Conservation (phyloP, 805 yeast genomes). For the Ogataea pini region DNA sequence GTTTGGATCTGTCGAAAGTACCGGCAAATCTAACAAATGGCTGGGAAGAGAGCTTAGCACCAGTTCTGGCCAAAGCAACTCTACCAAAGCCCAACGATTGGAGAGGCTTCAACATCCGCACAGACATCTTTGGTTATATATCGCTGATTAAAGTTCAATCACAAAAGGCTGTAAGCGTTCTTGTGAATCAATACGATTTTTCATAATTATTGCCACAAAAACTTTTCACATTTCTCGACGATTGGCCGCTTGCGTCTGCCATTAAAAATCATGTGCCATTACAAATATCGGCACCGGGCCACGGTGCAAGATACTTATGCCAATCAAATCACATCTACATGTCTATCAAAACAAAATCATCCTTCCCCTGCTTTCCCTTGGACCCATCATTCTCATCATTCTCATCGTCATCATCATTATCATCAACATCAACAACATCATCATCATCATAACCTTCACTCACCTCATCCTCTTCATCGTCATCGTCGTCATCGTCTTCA, state of each 20-base stretch:
- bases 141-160: background rate
- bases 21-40: conserved; percentile 50
- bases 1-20: conserved; percentile 91
- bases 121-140: conserved; percentile 28
- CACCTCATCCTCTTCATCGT: conserved; percentile 5
- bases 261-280: background rate
- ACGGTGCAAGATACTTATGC: conserved; percentile 1
- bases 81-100: conserved; percentile 30
- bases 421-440: conserved; percentile 8
- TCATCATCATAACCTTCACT: conserved; percentile 4
- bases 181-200: no score
- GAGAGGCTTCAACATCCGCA: conserved; percentile 33
- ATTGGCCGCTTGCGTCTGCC: conserved; percentile 8
- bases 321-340: conserved; percentile 7
- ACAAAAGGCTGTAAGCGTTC: background rate
- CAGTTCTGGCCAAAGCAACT: conserved; percentile 13
- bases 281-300: background rate
- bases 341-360: conserved; percentile 19
- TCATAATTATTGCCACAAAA: conserved; percentile 6
- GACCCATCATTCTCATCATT: background rate
- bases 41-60: conserved; percentile 6
- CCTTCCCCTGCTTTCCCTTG: conserved; percentile 7
- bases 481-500: conserved; percentile 8
- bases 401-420: conserved; percentile 1
- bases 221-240: conserved; percentile 10